Conservation (phyloP, 106 monocot species). For the Dendrobium officinale region DNA sequence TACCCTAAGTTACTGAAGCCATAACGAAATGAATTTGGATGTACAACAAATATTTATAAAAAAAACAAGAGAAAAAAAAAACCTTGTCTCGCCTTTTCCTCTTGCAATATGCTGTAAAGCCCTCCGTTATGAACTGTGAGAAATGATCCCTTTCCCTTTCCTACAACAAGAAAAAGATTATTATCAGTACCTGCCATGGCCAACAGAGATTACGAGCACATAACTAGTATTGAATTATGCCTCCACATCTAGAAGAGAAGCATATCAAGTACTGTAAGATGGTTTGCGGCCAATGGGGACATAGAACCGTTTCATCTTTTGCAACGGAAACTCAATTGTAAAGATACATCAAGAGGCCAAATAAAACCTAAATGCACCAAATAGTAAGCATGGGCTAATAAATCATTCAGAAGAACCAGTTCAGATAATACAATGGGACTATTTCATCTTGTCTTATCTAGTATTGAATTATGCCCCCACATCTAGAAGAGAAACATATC, state of each 20-base stretch:
- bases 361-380: background rate
- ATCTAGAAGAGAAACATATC: background rate
- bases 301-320: background rate
- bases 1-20: background rate
- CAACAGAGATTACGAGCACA: background rate
- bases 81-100: slow-evolving; percentile 98
- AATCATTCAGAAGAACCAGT: too few relatives aligned
- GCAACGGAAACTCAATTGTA: background rate
- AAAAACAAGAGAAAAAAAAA: background rate
- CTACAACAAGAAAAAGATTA: slow-evolving; percentile 23
- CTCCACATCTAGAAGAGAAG: background rate
- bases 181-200: background rate
- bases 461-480: background rate
- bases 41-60: background rate
- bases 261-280: background rate
- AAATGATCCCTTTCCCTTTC: slow-evolving; percentile 96
- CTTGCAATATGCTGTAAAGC: slow-evolving; percentile 91
- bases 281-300: background rate
- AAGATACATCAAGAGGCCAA: background rate
- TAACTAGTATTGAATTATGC: background rate
- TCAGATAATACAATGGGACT: too few relatives aligned
- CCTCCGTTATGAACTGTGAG: slow-evolving; percentile 95
- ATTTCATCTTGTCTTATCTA: background rate
- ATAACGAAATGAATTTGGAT: background rate
- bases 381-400: background rate